Evolutionary conservation across 306 rosid genomes (phyloP), one percentile per base, ranked within the genome.

Genomic region (Cicer pinnatifidum): DNA sequence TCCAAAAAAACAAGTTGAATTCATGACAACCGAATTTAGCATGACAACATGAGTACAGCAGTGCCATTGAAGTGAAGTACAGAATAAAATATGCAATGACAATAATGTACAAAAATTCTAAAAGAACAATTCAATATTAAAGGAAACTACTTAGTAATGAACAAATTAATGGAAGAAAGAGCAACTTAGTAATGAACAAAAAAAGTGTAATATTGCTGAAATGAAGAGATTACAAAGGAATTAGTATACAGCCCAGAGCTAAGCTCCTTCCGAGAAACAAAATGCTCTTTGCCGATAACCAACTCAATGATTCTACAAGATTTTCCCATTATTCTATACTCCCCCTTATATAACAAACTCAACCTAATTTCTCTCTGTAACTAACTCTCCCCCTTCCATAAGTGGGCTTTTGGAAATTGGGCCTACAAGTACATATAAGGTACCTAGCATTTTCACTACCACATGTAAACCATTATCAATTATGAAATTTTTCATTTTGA

Each of bases 91-190:
- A 67, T 10, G 9, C 6, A 57, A 11, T 2, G 4, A 35, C 13
- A 35, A 62, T 4, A 50, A 75, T 48, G 3, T 38, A 48, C 52
- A 75, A 50, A 75, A 3, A 37, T 11, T 52, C 53, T 39, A 52
- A n/a, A 47, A 9, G 67, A 63, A 5, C 1, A 52, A 10, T 38
- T 50, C 13, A 28, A 4, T 37, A 11, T 63, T 19, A 39, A 39
- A 75, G 39, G 66, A 75, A 66, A 76, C 75, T 57, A 35, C 40
- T 16, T 28, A 20, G 38, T 67, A 46, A 28, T 28, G 51, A 46
- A 77, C 4, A 12, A 28, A 28, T 3, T 28, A 28, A 28, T 28
- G 35, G 35, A 28, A 28, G 5, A 3, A 28, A 28, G 35, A 28
- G 35, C 35, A 28, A 28, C 35, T 28, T 28, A 9, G 38, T 4